These are phyloP conservation scores for Heterobasidion occidentale DNA, from an alignment of 1,284 basidiomycete genomes.

Conservation along the genomic window DNA sequence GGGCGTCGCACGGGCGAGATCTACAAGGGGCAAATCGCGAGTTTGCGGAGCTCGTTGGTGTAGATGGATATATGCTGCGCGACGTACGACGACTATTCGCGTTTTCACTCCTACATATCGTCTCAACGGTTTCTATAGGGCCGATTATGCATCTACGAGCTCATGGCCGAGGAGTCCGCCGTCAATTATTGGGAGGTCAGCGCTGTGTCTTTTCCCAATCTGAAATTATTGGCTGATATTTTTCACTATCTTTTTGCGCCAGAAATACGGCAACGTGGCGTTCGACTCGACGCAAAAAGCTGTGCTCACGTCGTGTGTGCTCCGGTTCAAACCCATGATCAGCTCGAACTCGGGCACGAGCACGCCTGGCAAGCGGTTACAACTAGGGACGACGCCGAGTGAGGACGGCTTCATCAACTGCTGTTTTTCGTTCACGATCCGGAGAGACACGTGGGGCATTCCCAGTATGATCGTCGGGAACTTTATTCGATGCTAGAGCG, in stretches of 20 bases:
- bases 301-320: slow-evolving; percentile 88
- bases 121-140: slow-evolving; percentile 38
- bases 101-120: slow-evolving; percentile 13
- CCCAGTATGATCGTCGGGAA: slow-evolving; percentile 91
- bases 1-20: slow-evolving; percentile 98
- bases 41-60: slow-evolving; percentile 82
- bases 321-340: slow-evolving; percentile 67
- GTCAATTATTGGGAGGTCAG: slow-evolving; percentile 96
- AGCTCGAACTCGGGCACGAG: slow-evolving; percentile 20
- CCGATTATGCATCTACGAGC: slow-evolving; percentile 92
- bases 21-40: slow-evolving; percentile 96
- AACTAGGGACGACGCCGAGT: slow-evolving; percentile 21
- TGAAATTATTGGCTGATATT: neutral
- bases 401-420: slow-evolving; percentile 81
- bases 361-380: slow-evolving; percentile 18
- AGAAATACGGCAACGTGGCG: slow-evolving; percentile 93
- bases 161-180: slow-evolving; percentile 93
- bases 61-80: slow-evolving; percentile 75
- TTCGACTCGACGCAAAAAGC: slow-evolving; percentile 88
- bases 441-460: slow-evolving; percentile 86
- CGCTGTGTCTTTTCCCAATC: slow-evolving; percentile 2
- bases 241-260: slow-evolving; percentile 1
- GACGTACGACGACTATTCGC: slow-evolving; percentile 41
- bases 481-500: slow-evolving; percentile 55
- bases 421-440: slow-evolving; percentile 93